These are phyloP conservation scores for Lagerstroemia speciosa DNA, from an alignment of 345 rosid species.

Conservation along the genomic window DNA sequence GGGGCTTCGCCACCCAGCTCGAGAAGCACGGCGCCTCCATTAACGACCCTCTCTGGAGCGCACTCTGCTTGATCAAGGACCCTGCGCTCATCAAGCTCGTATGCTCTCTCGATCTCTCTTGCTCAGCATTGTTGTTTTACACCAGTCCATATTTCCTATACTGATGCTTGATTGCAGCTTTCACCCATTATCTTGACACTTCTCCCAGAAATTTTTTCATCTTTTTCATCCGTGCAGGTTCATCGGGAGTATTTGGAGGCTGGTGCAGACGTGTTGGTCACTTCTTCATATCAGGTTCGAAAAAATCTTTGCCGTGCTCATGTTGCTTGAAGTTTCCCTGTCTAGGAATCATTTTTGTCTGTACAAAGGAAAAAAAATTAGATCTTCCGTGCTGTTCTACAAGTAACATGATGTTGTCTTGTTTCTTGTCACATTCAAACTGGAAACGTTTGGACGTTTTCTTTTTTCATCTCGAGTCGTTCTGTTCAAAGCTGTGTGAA, in stretches of 20 bases:
- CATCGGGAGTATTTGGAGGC: conserved; percentile 86
- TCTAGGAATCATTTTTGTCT: too few relatives aligned
- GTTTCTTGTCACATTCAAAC: too few relatives aligned
- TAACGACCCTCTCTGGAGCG: conserved; percentile 92
- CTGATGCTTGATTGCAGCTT: neutral
- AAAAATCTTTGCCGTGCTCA: too few relatives aligned
- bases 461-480: too few relatives aligned
- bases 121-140: too few relatives aligned
- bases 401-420: too few relatives aligned
- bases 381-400: too few relatives aligned
- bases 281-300: conserved; percentile 87
- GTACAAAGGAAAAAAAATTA: too few relatives aligned
- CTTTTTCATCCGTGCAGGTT: conserved; percentile 38
- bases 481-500: too few relatives aligned
- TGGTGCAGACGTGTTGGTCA: conserved; percentile 81
- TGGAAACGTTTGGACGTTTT: too few relatives aligned
- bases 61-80: conserved; percentile 66
- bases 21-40: conserved; percentile 78
- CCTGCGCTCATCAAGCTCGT: conserved; percentile 69
- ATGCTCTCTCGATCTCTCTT: neutral
- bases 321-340: too few relatives aligned
- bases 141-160: neutral
- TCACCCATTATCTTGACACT: neutral
- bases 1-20: conserved; percentile 92
- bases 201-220: neutral